These are phyloP conservation scores for Arthrinium phaeospermum DNA, from an alignment of 2,329 filamentous ascomycete genomes.

Conservation along the genomic window DNA sequence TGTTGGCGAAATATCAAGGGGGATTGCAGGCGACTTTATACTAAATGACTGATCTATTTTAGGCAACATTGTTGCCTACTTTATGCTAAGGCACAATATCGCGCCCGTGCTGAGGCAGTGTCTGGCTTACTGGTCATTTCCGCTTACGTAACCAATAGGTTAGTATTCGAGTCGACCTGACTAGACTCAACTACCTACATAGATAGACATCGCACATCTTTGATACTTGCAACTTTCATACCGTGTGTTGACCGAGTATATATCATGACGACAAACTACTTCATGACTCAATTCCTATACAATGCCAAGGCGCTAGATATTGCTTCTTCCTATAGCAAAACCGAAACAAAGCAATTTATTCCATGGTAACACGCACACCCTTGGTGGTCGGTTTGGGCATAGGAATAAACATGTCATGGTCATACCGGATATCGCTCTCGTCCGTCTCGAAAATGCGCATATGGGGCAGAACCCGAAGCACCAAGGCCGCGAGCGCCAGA, in stretches of 20 bases:
- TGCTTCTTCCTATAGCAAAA: neutral
- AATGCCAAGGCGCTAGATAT: neutral
- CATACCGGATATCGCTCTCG: constrained; percentile 35
- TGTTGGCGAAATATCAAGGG: neutral
- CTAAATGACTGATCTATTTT: neutral
- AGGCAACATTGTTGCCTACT: constrained; percentile 5
- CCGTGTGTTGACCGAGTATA: neutral
- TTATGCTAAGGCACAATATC: neutral
- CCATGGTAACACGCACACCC: constrained; percentile 23
- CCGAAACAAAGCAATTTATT: neutral
- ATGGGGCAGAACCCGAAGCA: constrained; percentile 32
- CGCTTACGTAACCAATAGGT: neutral
- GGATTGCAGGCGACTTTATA: neutral
- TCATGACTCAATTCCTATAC: neutral
- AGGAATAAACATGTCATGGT: constrained; percentile 34
- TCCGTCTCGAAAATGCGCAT: constrained; percentile 31
- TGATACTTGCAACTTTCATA: too few relatives aligned
- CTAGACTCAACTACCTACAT: neutral
- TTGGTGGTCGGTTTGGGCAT: constrained; percentile 23
- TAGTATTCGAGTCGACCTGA: neutral
- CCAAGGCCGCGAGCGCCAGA: constrained; percentile 29
- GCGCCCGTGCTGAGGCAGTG: constrained; percentile 5
- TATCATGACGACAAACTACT: neutral
- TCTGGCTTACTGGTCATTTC: neutral
- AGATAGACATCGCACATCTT: too few relatives aligned